Conservation (phyloP, 148 eudicot genomes). For the Arbutus unedo region DNA sequence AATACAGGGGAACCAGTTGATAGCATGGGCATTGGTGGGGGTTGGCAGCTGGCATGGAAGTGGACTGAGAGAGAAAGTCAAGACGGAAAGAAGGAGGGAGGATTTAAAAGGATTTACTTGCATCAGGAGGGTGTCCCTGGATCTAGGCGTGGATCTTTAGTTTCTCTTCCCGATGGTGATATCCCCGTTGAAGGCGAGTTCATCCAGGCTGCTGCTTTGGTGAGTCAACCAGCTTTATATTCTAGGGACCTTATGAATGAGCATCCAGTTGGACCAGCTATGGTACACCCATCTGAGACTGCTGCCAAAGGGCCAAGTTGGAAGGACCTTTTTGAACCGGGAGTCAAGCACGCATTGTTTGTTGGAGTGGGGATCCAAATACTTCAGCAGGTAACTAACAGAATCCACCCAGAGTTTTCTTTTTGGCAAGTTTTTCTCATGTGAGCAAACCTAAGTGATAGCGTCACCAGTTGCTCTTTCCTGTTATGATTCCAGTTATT, state of each 20-base stretch:
- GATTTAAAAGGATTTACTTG: constrained; percentile 64
- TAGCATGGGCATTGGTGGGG: constrained; percentile 86
- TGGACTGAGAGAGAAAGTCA: constrained; percentile 39
- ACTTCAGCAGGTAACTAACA: constrained; percentile 62
- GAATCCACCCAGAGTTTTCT: background rate
- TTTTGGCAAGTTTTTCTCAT: background rate
- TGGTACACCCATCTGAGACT: constrained; percentile 43
- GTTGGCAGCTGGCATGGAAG: constrained; percentile 90
- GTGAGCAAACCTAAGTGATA: background rate
- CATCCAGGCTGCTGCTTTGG: constrained; percentile 80
- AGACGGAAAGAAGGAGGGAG: constrained; percentile 54
- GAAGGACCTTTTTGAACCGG: constrained; percentile 72
- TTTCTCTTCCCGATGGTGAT: constrained; percentile 48
- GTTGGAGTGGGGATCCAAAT: constrained; percentile 74
- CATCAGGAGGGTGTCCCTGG: constrained; percentile 62
- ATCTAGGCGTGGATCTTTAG: constrained; percentile 66
- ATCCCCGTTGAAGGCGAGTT: constrained; percentile 44
- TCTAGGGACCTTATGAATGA: constrained; percentile 45
- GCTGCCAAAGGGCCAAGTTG: constrained; percentile 55
- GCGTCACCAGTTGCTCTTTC: background rate
- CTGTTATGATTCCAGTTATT: background rate
- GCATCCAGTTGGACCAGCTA: constrained; percentile 34
- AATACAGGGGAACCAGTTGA: constrained; percentile 38
- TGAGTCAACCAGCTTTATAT: constrained; percentile 62
- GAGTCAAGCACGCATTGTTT: constrained; percentile 63